Percentiles rank a stretch among this genome's conserved stretches.
These are phyloP conservation scores for Kuraishia capsulata DNA, from an alignment of 805 yeast genomes.

Conservation along the genomic window DNA sequence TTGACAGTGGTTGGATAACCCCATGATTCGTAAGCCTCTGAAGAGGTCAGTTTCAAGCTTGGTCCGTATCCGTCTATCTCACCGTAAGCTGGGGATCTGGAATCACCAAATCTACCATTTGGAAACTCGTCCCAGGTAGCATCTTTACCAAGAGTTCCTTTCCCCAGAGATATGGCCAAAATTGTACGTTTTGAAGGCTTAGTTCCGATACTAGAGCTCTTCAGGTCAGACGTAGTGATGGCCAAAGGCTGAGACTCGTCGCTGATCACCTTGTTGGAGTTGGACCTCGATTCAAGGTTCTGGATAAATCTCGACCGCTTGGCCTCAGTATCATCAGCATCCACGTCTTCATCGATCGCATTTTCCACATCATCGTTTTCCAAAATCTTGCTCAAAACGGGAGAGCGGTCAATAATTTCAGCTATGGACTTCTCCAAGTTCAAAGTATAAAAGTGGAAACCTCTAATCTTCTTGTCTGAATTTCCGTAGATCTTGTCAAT, in stretches of 20 bases:
- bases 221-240: conserved; percentile 4
- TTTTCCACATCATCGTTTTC: conserved; percentile 26
- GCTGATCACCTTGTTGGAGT: conserved; percentile 20
- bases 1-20: conserved; percentile 55
- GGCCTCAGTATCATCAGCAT: conserved; percentile 20
- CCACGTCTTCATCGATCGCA: conserved; percentile 30
- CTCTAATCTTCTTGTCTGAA: conserved; percentile 54
- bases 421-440: conserved; percentile 92
- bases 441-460: conserved; percentile 88
- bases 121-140: conserved; percentile 98
- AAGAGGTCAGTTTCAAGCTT: conserved; percentile 62
- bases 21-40: conserved; percentile 68
- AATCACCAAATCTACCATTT: conserved; percentile 92
- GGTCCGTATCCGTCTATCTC: conserved; percentile 98
- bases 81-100: conserved; percentile 94
- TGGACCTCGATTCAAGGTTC: conserved; percentile 16
- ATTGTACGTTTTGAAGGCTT: conserved; percentile 42
- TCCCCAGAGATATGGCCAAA: conserved; percentile 74
- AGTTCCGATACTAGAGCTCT: conserved; percentile 4
- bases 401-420: conserved; percentile 60
- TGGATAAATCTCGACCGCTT: conserved; percentile 26
- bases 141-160: conserved; percentile 76
- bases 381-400: conserved; percentile 39
- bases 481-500: conserved; percentile 44
- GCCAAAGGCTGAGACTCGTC: conserved; percentile 6